Conservation (phyloP, 768 basidiomycete genomes). For the Glaciozyma martinii region DNA sequence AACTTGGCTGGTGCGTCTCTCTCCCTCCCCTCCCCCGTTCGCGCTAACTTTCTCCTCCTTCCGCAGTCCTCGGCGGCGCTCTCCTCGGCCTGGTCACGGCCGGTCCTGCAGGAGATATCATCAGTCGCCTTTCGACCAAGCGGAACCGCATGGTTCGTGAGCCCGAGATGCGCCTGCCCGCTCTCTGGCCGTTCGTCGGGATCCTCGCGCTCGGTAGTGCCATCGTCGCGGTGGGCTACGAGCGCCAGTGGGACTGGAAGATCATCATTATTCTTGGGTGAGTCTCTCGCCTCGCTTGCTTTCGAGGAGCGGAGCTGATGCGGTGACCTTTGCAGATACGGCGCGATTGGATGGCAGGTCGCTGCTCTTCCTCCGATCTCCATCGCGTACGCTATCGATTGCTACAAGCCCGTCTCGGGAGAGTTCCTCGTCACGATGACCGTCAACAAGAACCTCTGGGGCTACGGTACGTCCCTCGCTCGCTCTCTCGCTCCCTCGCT, state of each 20-base stretch:
- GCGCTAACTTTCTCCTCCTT: not conserved
- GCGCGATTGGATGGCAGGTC: not conserved
- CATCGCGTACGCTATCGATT: not conserved
- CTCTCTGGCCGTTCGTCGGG: not conserved
- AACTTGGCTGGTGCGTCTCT: not conserved
- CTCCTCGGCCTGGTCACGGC: not conserved
- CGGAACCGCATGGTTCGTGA: not conserved
- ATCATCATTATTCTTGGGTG: not conserved
- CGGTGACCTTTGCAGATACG: not conserved
- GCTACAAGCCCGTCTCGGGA: conserved; percentile 14
- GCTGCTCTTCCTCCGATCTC: not conserved
- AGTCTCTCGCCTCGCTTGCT: too few relatives aligned
- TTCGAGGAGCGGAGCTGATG: not conserved
- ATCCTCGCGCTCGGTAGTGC: not conserved
- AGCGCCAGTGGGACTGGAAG: not conserved
- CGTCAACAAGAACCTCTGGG: conserved; percentile 2
- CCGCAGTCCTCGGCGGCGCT: not conserved
- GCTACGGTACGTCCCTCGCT: not conserved
- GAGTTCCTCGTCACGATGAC: conserved; percentile 6
- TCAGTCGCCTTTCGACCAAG: not conserved
- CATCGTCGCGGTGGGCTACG: not conserved
- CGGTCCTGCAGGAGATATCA: not conserved
- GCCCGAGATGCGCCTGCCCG: not conserved
- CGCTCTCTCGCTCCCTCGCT: not conserved
- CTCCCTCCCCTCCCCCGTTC: not conserved